Evolutionary conservation across 371 early-diverging fungal species (phyloP), one percentile per base, ranked within the genome.

Genomic region (Encephalitozoon cuniculi): DNA sequence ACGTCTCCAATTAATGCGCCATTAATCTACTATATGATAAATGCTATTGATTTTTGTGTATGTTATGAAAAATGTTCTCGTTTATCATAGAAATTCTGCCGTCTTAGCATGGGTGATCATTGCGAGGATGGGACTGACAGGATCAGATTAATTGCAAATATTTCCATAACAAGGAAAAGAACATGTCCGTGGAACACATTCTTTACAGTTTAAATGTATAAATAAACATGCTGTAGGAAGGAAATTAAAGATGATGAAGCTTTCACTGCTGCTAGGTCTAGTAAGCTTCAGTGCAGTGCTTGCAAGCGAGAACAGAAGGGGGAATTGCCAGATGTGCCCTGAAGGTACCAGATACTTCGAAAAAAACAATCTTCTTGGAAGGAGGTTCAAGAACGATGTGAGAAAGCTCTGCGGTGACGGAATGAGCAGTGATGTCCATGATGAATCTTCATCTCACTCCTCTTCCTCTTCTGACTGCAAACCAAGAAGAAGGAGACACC

Each of bases 161-260:
- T 32, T 37, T 59, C 59, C 37, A 59, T 34, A 59, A 59, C 18
- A 59, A 59, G 59, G 6, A 59, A 59, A 59, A 59, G 59, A 59
- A 59, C 59, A 59, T 15, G 21, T 18, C 4, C n/a, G 3, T 59
- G 12, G 59, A 59, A 59, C 59, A 59, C n/a, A 59, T 59, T 59
- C 59, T 34, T 37, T 9, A 15, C 6, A n/a, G 34, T 18, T n/a
- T 15, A 59, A 59, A 59, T 18, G 21, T 59, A 59, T 59, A 59
- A 59, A 59, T 59, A 59, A 41, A 21, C 9, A 30, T 12, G 32
- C n/a, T 0, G 0, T 15, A 11, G 21, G 34, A 34, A 30, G 34
- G 7, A 34, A 18, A 37, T 59, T 37, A 59, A 59, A 30, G 30
- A 59, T 59, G 59, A 15, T 37, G 15, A 59, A 37, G 37, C 59